Evolutionary conservation across 2,329 filamentous ascomycete species (phyloP), one percentile per base, ranked within the genome.

Genomic region (Cladosporium velox): DNA sequence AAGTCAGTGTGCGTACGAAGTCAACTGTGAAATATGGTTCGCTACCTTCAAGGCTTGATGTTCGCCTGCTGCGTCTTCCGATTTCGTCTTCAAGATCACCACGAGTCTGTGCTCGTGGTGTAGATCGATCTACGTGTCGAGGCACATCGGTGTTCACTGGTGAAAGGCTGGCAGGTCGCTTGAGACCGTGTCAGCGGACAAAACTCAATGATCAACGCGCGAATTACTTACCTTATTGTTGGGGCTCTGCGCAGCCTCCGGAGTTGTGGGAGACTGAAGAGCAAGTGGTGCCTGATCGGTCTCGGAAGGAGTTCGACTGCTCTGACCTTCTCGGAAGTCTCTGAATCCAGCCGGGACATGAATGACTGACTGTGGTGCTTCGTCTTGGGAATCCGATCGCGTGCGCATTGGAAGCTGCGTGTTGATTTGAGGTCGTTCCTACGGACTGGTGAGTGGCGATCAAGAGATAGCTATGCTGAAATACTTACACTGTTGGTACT

Each of bases 321-420:
- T 55, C 34, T 64, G 51, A 12, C 51, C 61, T 3, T 64, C 61
- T 3, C 51, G 49, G 21, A 95, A 96, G 71, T 87, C 87, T 65
- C 87, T 86, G 78, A 95, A 97, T 68, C 90, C 91, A 70, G 92
- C 85, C 0, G 93, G 93, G 18, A 91, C 92, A 82, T 97, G 93
- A 71, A 97, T 97, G 64, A 96, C 93, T 1, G 93, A 97, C 63
- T 92, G 86, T 28, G 92, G 90, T 71, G 93, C 92, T 70, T 96
- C 92, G 68, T 88, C 88, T 28, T 70, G 64, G 28, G 85, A 85
- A 63, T 75, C 88, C 81, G 76, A 89, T 73, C 79, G 76, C 32
- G 74, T 69, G 61, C 77, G 75, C 55, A 72, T 68, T 12, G 79
- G 74, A 21, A 82, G 70, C 34, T 77, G 72, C 8, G 83, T 86